phyloP scores from a whole-genome alignment of 805 yeast species.

The Ogataea paradorogensis region DNA sequence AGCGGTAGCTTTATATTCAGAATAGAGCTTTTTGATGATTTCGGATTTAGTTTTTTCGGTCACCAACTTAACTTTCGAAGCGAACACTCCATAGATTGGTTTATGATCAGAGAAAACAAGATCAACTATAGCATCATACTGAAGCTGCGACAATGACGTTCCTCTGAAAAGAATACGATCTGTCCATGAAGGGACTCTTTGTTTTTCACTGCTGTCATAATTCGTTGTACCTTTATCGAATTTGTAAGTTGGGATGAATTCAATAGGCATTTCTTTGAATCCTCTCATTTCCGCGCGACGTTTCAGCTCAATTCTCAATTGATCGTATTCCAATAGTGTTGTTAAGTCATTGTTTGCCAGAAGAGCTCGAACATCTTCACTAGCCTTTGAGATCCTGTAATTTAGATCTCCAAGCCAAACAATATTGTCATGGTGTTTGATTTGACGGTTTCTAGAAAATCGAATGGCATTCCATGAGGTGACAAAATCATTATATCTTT shows the following conservation, averaged over 20 bases:
- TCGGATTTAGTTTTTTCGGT: slow-evolving; percentile 59
- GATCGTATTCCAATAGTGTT: slow-evolving; percentile 68
- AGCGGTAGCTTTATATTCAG: slow-evolving; percentile 43
- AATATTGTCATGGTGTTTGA: slow-evolving; percentile 80
- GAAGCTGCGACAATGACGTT: slow-evolving; percentile 52
- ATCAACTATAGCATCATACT: slow-evolving; percentile 62
- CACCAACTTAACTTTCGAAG: slow-evolving; percentile 61
- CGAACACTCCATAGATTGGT: slow-evolving; percentile 84
- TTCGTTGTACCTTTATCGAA: slow-evolving; percentile 77
- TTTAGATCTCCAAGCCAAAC: slow-evolving; percentile 96
- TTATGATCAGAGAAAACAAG: slow-evolving; percentile 81
- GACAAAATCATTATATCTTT: slow-evolving; percentile 81
- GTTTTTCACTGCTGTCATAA: slow-evolving; percentile 90
- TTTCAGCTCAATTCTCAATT: slow-evolving; percentile 70
- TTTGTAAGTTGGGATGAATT: slow-evolving; percentile 87
- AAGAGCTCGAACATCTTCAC: slow-evolving; percentile 67
- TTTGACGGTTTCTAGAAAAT: slow-evolving; percentile 72
- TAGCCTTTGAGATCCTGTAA: slow-evolving; percentile 69
- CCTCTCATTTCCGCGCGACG: slow-evolving; percentile 69
- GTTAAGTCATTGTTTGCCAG: slow-evolving; percentile 45
- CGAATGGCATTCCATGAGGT: slow-evolving; percentile 72
- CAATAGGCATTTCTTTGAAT: slow-evolving; percentile 72
- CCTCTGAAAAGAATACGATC: slow-evolving; percentile 79
- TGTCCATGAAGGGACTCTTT: slow-evolving; percentile 94
- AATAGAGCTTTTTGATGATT: slow-evolving; percentile 58